phyloP scores from a whole-genome alignment of 2,329 filamentous ascomycete species.

The Monosporascus cannonballus region DNA sequence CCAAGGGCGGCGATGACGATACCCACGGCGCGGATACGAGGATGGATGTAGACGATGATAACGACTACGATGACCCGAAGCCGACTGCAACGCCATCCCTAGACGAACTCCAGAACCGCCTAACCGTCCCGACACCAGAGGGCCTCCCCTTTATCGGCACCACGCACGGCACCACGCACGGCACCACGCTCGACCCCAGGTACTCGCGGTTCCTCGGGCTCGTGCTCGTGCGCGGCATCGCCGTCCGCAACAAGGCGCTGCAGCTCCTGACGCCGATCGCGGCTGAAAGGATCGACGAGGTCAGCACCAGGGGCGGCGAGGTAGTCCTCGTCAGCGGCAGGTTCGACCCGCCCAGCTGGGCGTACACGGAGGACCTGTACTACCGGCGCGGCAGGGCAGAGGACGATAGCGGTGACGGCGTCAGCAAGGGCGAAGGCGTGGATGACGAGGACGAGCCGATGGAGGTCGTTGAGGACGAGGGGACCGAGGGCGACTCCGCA shows the following conservation, averaged over 20 bases:
- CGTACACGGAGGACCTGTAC: conserved; percentile 59
- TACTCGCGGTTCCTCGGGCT: conserved; percentile 56
- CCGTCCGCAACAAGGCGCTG: conserved; percentile 44
- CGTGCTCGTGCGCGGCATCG: conserved; percentile 65
- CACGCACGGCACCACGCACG: conserved; percentile 40
- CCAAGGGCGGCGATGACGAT: conserved; percentile 5
- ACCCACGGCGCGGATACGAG: conserved; percentile 1
- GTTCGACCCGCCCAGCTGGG: conserved; percentile 64
- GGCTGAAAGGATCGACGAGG: conserved; percentile 30
- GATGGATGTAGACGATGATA: conserved; percentile 18
- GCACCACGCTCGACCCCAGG: conserved; percentile 52
- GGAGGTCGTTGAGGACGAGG: conserved; percentile 30
- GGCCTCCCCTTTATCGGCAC: conserved; percentile 58
- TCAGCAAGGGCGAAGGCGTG: conserved; percentile 6
- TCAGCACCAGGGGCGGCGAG: conserved; percentile 35
- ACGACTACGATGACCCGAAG: not conserved
- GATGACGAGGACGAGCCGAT: conserved; percentile 17
- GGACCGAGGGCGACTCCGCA: conserved; percentile 21
- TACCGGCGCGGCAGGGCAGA: conserved; percentile 11
- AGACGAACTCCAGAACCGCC: conserved; percentile 9
- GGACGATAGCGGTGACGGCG: not conserved
- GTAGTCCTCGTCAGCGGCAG: conserved; percentile 62
- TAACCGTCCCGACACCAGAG: conserved; percentile 40
- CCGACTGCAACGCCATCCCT: conserved; percentile 5
- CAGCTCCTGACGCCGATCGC: conserved; percentile 61